Evolutionary conservation across 1,139 yeast genomes (phyloP).

Genomic region (Ogataea hybrid): DNA sequence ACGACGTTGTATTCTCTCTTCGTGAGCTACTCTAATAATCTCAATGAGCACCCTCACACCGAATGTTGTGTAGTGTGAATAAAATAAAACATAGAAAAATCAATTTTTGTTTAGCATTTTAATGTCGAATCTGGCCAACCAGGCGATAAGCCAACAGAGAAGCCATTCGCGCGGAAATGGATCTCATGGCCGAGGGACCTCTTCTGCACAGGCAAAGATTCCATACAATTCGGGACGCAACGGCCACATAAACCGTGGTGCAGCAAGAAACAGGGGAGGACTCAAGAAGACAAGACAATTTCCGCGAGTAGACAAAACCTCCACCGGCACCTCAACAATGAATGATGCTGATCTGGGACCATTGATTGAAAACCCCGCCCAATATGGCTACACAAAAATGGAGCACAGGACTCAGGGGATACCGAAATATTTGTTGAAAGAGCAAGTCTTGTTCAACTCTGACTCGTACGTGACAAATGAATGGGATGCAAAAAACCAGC

Average conservation of each 20-base stretch:
- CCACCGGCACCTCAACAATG: background rate
- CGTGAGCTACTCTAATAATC: slow-evolving; percentile 4
- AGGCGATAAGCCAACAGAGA: slow-evolving; percentile 3
- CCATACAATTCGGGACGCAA: slow-evolving; percentile 8
- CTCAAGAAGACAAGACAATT: slow-evolving; percentile 1
- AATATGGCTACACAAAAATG: slow-evolving; percentile 26
- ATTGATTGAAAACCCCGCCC: slow-evolving; percentile 25
- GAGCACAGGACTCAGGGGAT: slow-evolving; percentile 17
- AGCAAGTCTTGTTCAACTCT: slow-evolving; percentile 30
- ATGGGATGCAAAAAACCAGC: slow-evolving; percentile 61
- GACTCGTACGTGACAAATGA: slow-evolving; percentile 35
- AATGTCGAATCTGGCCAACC: slow-evolving; percentile 13
- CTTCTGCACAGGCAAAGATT: background rate
- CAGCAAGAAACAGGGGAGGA: slow-evolving; percentile 12
- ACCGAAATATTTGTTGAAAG: slow-evolving; percentile 32
- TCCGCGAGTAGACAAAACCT: slow-evolving; percentile 4
- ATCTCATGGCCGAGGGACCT: slow-evolving; percentile 1
- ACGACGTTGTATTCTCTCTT: slow-evolving; percentile 45
- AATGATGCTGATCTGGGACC: slow-evolving; percentile 26
- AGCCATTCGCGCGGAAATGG: slow-evolving; percentile 1
- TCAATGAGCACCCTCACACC: slow-evolving; percentile 1
- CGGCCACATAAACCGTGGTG: slow-evolving; percentile 1
- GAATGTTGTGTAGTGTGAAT: background rate
- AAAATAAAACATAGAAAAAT: background rate
- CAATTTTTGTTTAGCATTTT: background rate